Evolutionary conservation across 306 rosid species (phyloP).

Genomic region (Rosa multiflora): DNA sequence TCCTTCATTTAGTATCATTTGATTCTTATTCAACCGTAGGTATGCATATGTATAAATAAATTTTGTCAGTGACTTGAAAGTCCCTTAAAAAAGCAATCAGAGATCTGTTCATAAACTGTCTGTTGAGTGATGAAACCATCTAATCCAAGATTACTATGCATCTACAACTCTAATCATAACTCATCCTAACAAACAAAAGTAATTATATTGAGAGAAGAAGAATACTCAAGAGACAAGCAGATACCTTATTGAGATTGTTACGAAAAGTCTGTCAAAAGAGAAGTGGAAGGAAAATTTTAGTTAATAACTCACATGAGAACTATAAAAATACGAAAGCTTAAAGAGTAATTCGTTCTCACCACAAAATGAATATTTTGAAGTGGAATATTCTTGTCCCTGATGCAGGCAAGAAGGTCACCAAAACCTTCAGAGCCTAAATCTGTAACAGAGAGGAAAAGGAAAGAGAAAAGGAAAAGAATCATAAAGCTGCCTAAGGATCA

Average conservation of each 20-base stretch:
- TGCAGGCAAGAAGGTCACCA: constrained; percentile 89
- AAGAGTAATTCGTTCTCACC: constrained; percentile 49
- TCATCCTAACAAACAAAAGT: background rate
- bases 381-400: constrained; percentile 73
- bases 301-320: constrained; percentile 20
- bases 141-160: background rate
- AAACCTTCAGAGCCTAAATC: constrained; percentile 90
- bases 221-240: constrained; percentile 5
- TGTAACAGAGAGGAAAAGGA: constrained; percentile 34
- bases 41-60: background rate
- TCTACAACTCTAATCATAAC: background rate
- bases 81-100: background rate
- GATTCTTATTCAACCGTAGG: background rate
- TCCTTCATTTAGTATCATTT: background rate
- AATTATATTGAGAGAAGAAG: background rate
- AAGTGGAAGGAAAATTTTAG: constrained; percentile 22
- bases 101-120: background rate
- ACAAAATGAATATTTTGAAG: constrained; percentile 97
- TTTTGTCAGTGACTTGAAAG: background rate
- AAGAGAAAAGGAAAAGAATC: constrained; percentile 4
- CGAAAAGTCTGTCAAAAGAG: constrained; percentile 73
- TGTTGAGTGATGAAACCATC: background rate
- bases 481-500: constrained; percentile 19
- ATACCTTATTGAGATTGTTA: constrained; percentile 95
- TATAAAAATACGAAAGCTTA: constrained; percentile 13